Evolutionary conservation across 225 moss, liverwort and hornwort genomes (phyloP).

Genomic region (Bryoerythrophyllum caledonicum): DNA sequence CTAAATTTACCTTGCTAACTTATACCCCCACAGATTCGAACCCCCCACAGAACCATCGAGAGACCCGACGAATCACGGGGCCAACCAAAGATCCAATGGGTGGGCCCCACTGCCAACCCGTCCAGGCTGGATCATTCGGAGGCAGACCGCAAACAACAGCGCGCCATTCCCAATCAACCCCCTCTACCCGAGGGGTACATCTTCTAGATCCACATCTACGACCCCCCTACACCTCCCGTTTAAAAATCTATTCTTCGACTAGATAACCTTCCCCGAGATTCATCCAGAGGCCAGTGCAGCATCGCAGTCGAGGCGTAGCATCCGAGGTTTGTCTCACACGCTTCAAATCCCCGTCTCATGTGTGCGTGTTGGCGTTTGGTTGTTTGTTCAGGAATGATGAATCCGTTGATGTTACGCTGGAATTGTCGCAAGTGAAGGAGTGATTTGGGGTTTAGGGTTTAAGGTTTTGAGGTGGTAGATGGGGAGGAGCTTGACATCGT

Average conservation of each 20-base stretch:
- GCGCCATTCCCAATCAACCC: slow-evolving; percentile 3
- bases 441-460: neutral
- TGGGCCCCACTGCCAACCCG: neutral
- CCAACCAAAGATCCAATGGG: too few relatives aligned
- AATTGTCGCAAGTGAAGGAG: too few relatives aligned
- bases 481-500: slow-evolving; percentile 32
- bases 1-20: neutral
- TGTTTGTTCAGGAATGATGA: neutral
- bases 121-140: neutral
- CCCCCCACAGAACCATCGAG: too few relatives aligned
- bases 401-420: neutral
- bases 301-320: neutral
- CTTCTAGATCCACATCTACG: too few relatives aligned
- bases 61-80: too few relatives aligned
- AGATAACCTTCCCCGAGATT: neutral
- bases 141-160: too few relatives aligned
- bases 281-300: too few relatives aligned
- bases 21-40: too few relatives aligned
- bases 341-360: neutral
- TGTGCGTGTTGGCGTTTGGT: too few relatives aligned
- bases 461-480: slow-evolving; percentile 33
- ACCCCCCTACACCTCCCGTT: too few relatives aligned
- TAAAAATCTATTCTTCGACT: too few relatives aligned
- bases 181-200: neutral
- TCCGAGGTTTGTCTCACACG: neutral